A percentile compares a stretch with the other conserved stretches of the same genome.
These are phyloP conservation scores for Ganoderma lingzhi DNA, from an alignment of 1,284 basidiomycete species.

Conservation along the genomic window DNA sequence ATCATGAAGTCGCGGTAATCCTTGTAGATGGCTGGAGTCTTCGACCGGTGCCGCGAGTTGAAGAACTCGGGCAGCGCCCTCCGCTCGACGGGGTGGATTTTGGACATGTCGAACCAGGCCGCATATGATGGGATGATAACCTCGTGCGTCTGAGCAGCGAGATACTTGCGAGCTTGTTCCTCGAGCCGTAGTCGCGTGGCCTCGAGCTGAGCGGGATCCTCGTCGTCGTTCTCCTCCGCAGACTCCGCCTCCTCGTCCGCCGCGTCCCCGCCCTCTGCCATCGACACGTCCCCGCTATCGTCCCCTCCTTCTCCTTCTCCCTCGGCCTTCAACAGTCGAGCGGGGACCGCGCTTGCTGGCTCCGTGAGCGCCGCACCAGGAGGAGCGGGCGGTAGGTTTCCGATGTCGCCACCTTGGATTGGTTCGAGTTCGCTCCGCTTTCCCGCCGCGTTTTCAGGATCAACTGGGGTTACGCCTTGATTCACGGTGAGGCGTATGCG, in stretches of 20 bases:
- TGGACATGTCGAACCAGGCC: slow-evolving; percentile 97
- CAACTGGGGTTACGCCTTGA: slow-evolving; percentile 72
- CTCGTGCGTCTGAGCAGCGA: slow-evolving; percentile 96
- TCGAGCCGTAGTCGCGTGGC: slow-evolving; percentile 81
- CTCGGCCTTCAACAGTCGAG: slow-evolving; percentile 63
- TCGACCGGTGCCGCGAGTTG: slow-evolving; percentile 93
- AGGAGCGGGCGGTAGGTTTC: slow-evolving; percentile 67
- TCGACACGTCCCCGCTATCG: slow-evolving; percentile 71
- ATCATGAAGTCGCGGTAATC: slow-evolving; percentile 99
- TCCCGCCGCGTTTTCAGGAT: slow-evolving; percentile 77
- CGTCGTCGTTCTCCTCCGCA: slow-evolving; percentile 77
- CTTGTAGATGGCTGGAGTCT: slow-evolving; percentile 98
- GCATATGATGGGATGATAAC: slow-evolving; percentile 98
- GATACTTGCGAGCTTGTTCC: slow-evolving; percentile 91
- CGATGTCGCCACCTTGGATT: slow-evolving; percentile 72
- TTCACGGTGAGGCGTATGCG: slow-evolving; percentile 70
- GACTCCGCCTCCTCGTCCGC: slow-evolving; percentile 75
- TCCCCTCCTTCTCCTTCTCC: slow-evolving; percentile 75
- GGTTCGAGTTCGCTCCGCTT: slow-evolving; percentile 83
- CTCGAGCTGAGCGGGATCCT: slow-evolving; percentile 83
- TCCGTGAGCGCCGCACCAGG: slow-evolving; percentile 47
- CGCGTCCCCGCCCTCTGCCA: slow-evolving; percentile 75
- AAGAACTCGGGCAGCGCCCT: slow-evolving; percentile 98
- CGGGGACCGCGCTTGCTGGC: slow-evolving; percentile 57
- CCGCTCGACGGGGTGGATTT: slow-evolving; percentile 92